These are phyloP conservation scores for Besnoitia besnoiti DNA, from an alignment of 169 alveolate species.

Conservation along the genomic window DNA sequence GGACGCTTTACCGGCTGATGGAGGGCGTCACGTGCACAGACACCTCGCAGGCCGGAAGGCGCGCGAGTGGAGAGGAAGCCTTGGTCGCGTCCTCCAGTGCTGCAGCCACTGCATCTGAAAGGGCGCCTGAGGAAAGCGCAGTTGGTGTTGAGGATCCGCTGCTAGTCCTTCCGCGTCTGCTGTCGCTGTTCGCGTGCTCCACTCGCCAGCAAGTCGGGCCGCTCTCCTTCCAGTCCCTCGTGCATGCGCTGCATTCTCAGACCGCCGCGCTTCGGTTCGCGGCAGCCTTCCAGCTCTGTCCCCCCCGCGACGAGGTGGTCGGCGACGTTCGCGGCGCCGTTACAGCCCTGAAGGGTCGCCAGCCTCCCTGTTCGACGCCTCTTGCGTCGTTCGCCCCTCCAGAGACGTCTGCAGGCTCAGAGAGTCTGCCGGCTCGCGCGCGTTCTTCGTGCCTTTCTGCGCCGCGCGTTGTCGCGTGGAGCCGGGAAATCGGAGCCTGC, in stretches of 20 bases:
- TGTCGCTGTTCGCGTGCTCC: not conserved
- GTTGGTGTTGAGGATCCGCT: not conserved
- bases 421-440: not conserved
- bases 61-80: not conserved
- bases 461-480: not conserved
- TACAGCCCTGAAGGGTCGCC: not conserved
- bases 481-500: not conserved
- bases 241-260: not conserved
- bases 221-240: not conserved
- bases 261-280: slow-evolving; percentile 1
- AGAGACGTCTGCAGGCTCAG: not conserved
- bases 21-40: not conserved
- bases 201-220: not conserved
- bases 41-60: not conserved
- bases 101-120: not conserved
- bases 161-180: slow-evolving; percentile 15
- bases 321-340: not conserved
- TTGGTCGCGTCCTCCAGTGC: not conserved
- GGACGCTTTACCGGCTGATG: not conserved
- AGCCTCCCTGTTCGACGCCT: not conserved
- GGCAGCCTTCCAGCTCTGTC: not conserved
- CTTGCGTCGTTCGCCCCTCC: not conserved
- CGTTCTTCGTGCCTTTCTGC: not conserved
- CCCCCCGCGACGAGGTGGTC: not conserved
- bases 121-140: not conserved